phyloP scores from a whole-genome alignment of 371 early-diverging fungal species.

The Smittium culicis region DNA sequence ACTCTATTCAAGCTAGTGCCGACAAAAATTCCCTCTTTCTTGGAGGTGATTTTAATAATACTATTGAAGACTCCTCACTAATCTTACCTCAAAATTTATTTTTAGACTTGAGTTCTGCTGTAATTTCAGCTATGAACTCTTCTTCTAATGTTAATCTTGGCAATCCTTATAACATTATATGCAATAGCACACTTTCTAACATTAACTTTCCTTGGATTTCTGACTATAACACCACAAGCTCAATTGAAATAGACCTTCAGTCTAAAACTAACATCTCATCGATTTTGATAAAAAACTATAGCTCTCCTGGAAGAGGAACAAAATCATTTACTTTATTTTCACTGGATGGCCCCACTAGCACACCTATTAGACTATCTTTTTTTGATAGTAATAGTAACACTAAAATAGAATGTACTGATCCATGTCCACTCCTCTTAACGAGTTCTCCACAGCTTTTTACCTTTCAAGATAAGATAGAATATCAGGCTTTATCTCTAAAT shows the following conservation, averaged over 20 bases:
- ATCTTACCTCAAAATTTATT: not conserved
- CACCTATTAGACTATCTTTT: not conserved
- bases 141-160: not conserved
- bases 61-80: not conserved
- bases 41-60: not conserved
- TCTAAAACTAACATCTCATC: not conserved
- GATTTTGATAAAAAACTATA: not conserved
- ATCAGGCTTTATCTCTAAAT: not conserved
- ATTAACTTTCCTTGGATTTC: not conserved
- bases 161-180: not conserved
- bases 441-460: not conserved
- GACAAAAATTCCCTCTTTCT: not conserved
- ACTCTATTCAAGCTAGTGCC: not conserved
- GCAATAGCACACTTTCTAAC: not conserved
- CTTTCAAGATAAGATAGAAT: not conserved
- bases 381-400: not conserved
- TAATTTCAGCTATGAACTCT: not conserved
- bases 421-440: not conserved
- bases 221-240: not conserved
- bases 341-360: not conserved
- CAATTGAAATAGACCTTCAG: not conserved
- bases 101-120: not conserved
- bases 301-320: not conserved
- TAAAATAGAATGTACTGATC: not conserved
- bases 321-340: not conserved